Evolutionary conservation across 306 rosid genomes (phyloP).

Genomic region (Prunus davidiana): DNA sequence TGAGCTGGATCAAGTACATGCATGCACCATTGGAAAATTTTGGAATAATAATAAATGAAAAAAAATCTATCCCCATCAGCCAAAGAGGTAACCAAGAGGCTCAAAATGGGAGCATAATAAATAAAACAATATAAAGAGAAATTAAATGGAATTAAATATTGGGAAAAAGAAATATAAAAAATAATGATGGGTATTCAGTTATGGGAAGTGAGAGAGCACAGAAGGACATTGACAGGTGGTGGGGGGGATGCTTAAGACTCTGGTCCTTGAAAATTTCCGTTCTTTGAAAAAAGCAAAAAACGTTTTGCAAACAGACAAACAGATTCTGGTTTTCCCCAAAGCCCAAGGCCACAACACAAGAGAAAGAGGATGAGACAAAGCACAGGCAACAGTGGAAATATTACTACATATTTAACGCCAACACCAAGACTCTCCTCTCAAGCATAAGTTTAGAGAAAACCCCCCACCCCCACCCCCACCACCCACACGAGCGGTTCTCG

Average conservation of each 20-base stretch:
- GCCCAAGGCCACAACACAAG: constrained; percentile 34
- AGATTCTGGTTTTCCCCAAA: constrained; percentile 46
- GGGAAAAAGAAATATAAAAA: neutral
- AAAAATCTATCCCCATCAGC: neutral
- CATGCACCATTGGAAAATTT: neutral
- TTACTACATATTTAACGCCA: neutral
- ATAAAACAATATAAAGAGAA: no score
- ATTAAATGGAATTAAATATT: neutral
- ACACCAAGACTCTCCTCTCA: neutral
- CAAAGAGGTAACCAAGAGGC: neutral
- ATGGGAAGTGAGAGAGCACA: neutral
- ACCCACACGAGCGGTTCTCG: constrained; percentile 93
- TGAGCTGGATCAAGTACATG: neutral
- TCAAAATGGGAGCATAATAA: neutral
- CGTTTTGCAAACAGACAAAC: constrained; percentile 45
- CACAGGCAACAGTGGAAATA: neutral
- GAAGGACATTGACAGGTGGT: neutral
- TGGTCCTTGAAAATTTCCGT: constrained; percentile 29
- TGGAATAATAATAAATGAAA: neutral
- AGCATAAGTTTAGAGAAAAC: neutral
- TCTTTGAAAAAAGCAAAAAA: constrained; percentile 35
- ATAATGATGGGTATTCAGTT: neutral
- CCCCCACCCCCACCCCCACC: constrained; percentile 16
- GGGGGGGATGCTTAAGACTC: constrained; percentile 18
- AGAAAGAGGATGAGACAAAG: constrained; percentile 5